Evolutionary conservation across 495 filamentous ascomycete genomes (phyloP).

Genomic region (Glarea lozoyensis): DNA sequence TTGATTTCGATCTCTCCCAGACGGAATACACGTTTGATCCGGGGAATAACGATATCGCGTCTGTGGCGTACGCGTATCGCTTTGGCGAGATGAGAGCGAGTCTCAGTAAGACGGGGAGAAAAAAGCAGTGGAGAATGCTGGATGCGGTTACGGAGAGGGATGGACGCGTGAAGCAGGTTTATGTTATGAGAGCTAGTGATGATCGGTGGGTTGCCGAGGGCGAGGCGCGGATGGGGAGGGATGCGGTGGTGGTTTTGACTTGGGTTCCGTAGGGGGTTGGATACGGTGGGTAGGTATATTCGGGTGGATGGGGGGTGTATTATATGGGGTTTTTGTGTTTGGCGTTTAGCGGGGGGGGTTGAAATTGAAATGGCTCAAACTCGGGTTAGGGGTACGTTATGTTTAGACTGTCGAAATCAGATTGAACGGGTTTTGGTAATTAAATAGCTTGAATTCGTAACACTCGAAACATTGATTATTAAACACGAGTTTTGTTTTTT

Average conservation of each 20-base stretch:
- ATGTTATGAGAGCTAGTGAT: conserved; percentile 24
- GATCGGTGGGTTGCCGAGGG: conserved; percentile 13
- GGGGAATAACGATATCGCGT: conserved; percentile 7
- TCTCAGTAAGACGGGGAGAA: conserved; percentile 23
- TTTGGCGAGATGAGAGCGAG: conserved; percentile 15
- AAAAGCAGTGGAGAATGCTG: conserved; percentile 28
- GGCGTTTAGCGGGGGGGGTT: too few relatives aligned
- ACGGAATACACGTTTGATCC: conserved; percentile 18
- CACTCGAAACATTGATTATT: too few relatives aligned
- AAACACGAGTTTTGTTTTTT: too few relatives aligned
- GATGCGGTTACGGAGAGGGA: conserved; percentile 20
- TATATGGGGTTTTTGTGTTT: too few relatives aligned
- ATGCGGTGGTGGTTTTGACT: conserved; percentile 20
- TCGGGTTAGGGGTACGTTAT: too few relatives aligned
- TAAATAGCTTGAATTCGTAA: too few relatives aligned
- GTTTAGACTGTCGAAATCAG: too few relatives aligned
- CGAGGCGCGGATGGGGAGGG: conserved; percentile 18
- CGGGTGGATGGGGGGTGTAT: too few relatives aligned
- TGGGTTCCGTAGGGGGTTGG: conserved; percentile 21
- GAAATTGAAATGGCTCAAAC: too few relatives aligned
- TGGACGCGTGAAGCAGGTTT: conserved; percentile 31
- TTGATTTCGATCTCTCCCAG: conserved; percentile 20
- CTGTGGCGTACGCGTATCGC: conserved; percentile 8
- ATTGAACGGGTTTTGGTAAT: too few relatives aligned
- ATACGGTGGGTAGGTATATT: too few relatives aligned